These are phyloP conservation scores for Vigna trinervia DNA, from an alignment of 306 rosid species.

Conservation along the genomic window DNA sequence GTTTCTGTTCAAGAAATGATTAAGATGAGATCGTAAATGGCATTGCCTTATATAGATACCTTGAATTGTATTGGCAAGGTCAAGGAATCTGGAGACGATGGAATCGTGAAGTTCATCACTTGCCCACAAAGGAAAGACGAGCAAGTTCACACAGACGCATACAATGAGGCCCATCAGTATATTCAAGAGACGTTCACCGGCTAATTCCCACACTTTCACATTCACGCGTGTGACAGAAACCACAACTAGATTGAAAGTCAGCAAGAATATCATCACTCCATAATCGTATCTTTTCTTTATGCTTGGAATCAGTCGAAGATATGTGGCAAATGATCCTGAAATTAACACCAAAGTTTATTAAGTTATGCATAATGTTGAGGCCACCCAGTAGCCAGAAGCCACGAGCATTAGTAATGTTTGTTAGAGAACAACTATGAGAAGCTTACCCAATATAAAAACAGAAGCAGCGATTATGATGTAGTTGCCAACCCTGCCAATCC, in stretches of 20 bases:
- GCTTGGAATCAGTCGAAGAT: conserved; percentile 58
- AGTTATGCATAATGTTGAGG: neutral
- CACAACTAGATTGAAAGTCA: conserved; percentile 79
- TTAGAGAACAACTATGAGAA: neutral
- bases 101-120: conserved; percentile 90
- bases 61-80: conserved; percentile 70
- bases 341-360: neutral
- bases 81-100: conserved; percentile 52
- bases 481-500: conserved; percentile 64
- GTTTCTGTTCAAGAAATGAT: neutral
- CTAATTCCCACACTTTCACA: conserved; percentile 59
- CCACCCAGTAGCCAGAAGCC: no score
- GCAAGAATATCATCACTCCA: conserved; percentile 70
- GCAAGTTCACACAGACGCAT: conserved; percentile 64
- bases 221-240: conserved; percentile 72
- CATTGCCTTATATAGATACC: conserved; percentile 43
- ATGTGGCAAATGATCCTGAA: conserved; percentile 71
- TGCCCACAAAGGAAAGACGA: conserved; percentile 82
- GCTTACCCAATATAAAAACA: conserved; percentile 70
- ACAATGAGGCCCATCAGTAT: conserved; percentile 72
- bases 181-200: conserved; percentile 68
- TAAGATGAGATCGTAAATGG: neutral
- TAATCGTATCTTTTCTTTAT: conserved; percentile 87
- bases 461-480: conserved; percentile 56
- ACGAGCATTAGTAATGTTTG: no score